Conservation (phyloP, 371 early-diverging fungal genomes). For the Apophysomyces variabilis region DNA sequence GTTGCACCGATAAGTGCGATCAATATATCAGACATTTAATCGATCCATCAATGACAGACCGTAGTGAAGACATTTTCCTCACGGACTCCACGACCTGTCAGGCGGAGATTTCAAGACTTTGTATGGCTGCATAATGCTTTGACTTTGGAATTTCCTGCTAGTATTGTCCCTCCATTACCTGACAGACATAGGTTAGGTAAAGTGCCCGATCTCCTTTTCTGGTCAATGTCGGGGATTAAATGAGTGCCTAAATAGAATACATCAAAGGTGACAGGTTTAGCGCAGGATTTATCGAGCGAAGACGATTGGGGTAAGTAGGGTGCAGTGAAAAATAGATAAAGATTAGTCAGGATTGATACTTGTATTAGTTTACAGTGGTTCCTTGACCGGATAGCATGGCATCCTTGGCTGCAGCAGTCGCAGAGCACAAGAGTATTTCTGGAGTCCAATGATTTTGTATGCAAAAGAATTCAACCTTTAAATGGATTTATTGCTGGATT, state of each 20-base stretch:
- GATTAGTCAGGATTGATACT: background rate
- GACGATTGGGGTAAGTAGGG: constrained; percentile 58
- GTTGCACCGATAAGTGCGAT: background rate
- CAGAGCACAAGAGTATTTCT: constrained; percentile 77
- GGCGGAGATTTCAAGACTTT: constrained; percentile 94
- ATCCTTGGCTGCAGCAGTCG: constrained; percentile 79
- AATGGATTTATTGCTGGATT: background rate
- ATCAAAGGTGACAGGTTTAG: constrained; percentile 92
- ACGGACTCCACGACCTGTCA: constrained; percentile 57
- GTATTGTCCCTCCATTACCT: constrained; percentile 70
- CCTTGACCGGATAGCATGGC: constrained; percentile 78
- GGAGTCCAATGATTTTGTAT: constrained; percentile 78
- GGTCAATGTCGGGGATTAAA: background rate
- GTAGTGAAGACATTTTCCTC: constrained; percentile 10
- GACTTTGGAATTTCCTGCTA: constrained; percentile 72
- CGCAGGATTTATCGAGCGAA: constrained; percentile 84
- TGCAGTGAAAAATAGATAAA: background rate
- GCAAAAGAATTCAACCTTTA: background rate
- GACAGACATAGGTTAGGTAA: constrained; percentile 27
- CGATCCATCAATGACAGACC: constrained; percentile 7
- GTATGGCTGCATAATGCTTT: constrained; percentile 84
- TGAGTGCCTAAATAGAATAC: constrained; percentile 65
- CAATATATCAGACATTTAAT: background rate
- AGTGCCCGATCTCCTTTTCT: background rate
- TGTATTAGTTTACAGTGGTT: constrained; percentile 74